These are phyloP conservation scores for Globisporangium camurandrum DNA, from an alignment of 352 stramenopile species.

Conservation along the genomic window DNA sequence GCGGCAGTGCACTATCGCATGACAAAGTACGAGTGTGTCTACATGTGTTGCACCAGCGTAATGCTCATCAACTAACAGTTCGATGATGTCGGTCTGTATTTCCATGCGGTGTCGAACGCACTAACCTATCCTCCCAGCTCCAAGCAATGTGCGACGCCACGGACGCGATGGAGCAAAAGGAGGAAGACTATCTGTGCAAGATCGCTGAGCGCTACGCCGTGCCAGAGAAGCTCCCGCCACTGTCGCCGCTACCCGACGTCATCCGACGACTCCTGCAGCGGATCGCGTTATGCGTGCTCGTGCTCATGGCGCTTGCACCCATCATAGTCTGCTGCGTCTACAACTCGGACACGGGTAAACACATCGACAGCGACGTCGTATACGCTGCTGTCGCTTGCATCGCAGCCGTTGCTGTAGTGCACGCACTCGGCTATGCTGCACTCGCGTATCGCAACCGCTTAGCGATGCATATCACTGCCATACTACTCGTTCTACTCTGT, in stretches of 20 bases:
- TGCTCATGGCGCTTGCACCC: slow-evolving; percentile 14
- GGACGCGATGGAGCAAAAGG: slow-evolving; percentile 28
- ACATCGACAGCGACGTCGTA: slow-evolving; percentile 6
- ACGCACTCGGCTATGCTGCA: slow-evolving; percentile 17
- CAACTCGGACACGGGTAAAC: not conserved
- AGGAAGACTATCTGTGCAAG: slow-evolving; percentile 41
- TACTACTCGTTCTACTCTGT: slow-evolving; percentile 13
- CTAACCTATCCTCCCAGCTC: too few relatives aligned
- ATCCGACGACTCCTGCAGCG: slow-evolving; percentile 17
- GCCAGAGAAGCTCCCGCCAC: slow-evolving; percentile 9
- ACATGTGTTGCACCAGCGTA: not conserved
- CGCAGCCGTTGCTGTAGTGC: slow-evolving; percentile 8
- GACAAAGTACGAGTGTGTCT: slow-evolving; percentile 31
- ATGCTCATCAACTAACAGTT: not conserved
- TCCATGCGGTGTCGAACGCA: not conserved
- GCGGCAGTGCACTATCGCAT: slow-evolving; percentile 17
- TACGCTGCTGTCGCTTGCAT: slow-evolving; percentile 2
- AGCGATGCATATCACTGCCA: slow-evolving; percentile 8
- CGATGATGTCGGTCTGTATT: not conserved
- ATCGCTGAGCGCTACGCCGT: slow-evolving; percentile 24
- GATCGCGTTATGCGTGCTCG: slow-evolving; percentile 15
- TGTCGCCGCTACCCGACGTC: slow-evolving; percentile 14
- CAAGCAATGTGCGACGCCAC: slow-evolving; percentile 38
- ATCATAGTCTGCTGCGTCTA: slow-evolving; percentile 8
- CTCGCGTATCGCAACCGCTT: slow-evolving; percentile 13